Percentiles rank a stretch among this genome's conserved stretches.
Evolutionary conservation across 768 basidiomycete species (phyloP).

Genomic region (Leccinum arenicola): DNA sequence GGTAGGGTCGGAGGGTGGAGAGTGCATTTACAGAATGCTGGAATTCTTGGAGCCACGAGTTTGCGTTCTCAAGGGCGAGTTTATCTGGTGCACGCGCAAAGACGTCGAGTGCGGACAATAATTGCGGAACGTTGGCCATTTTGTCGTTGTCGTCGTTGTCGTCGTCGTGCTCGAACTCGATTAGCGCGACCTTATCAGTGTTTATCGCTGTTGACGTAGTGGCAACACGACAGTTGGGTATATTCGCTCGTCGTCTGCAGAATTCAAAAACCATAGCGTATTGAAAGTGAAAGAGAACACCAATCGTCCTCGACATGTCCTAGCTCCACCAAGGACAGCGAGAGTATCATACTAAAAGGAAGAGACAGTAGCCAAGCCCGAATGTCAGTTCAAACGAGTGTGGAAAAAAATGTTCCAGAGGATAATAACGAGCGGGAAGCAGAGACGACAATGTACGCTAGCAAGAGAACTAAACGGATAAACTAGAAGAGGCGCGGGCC

Average conservation of each 20-base stretch:
- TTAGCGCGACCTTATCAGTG: slow-evolving; percentile 20
- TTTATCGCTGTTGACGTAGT: slow-evolving; percentile 33
- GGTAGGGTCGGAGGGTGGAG: slow-evolving; percentile 61
- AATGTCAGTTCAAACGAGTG: slow-evolving; percentile 62
- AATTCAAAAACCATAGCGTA: slow-evolving; percentile 15
- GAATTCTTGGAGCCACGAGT: slow-evolving; percentile 96
- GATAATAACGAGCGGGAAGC: slow-evolving; percentile 31
- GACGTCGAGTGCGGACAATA: slow-evolving; percentile 75
- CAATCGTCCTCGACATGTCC: slow-evolving; percentile 26
- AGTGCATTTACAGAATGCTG: slow-evolving; percentile 96
- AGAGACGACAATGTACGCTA: slow-evolving; percentile 41
- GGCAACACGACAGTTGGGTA: slow-evolving; percentile 36
- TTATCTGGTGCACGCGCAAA: slow-evolving; percentile 84
- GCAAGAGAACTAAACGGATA: slow-evolving; percentile 35
- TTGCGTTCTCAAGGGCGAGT: slow-evolving; percentile 78
- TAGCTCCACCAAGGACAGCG: slow-evolving; percentile 36
- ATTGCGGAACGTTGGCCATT: slow-evolving; percentile 70
- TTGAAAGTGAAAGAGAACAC: slow-evolving; percentile 7
- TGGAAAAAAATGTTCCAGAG: slow-evolving; percentile 45
- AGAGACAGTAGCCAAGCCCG: slow-evolving; percentile 44
- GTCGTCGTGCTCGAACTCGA: slow-evolving; percentile 4
- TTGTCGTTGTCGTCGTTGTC: slow-evolving; percentile 14
- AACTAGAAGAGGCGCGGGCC: slow-evolving; percentile 37
- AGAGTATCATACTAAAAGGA: slow-evolving; percentile 47
- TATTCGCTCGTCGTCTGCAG: slow-evolving; percentile 24